phyloP scores from a whole-genome alignment of 345 rosid genomes.

The Eutrema heterophyllum region DNA sequence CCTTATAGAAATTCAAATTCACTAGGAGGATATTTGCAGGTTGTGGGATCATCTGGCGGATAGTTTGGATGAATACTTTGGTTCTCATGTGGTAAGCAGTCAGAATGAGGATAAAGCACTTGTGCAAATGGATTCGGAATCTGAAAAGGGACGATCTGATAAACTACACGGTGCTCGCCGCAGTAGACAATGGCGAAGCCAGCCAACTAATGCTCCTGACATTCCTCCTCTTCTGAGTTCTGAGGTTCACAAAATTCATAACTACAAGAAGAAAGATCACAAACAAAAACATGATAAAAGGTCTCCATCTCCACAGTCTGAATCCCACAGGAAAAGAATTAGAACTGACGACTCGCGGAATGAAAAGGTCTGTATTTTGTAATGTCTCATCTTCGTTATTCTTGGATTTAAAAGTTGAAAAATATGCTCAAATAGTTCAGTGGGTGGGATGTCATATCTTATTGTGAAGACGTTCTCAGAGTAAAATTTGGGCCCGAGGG shows the following conservation, averaged over 20 bases:
- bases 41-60: slow-evolving; percentile 92
- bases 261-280: slow-evolving; percentile 42
- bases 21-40: slow-evolving; percentile 43
- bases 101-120: slow-evolving; percentile 32
- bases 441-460: slow-evolving; percentile 15
- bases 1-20: not conserved
- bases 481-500: not conserved
- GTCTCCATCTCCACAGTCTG: slow-evolving; percentile 49
- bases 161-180: slow-evolving; percentile 32
- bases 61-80: slow-evolving; percentile 54
- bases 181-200: slow-evolving; percentile 66
- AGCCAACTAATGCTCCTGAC: slow-evolving; percentile 44
- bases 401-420: not conserved
- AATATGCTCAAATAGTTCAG: not conserved
- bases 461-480: not conserved
- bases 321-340: slow-evolving; percentile 50
- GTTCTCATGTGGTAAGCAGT: slow-evolving; percentile 29
- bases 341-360: slow-evolving; percentile 46
- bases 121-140: slow-evolving; percentile 37
- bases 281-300: slow-evolving; percentile 38
- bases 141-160: slow-evolving; percentile 39
- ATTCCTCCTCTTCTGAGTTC: slow-evolving; percentile 65
- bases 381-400: not conserved
- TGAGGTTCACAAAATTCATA: slow-evolving; percentile 39
- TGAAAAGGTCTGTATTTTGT: slow-evolving; percentile 48